phyloP scores from a whole-genome alignment of 345 rosid genomes.

The Geranium brycei region DNA sequence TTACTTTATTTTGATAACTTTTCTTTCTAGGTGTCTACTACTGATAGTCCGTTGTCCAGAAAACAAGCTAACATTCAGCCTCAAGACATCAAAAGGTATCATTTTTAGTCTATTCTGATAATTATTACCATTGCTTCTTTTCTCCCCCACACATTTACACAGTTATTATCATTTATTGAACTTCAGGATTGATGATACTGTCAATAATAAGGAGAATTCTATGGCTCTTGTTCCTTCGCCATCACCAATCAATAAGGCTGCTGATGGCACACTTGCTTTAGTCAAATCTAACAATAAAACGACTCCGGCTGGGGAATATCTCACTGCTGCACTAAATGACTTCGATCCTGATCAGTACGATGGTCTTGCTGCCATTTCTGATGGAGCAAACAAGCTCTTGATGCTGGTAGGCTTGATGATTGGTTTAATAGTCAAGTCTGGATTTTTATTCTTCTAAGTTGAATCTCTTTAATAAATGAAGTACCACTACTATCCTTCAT shows the following conservation, averaged over 20 bases:
- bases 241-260: constrained; percentile 29
- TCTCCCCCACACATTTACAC: neutral
- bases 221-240: constrained; percentile 36
- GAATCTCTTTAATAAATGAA: too few species aligned
- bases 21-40: constrained; percentile 34
- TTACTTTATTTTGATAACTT: constrained; percentile 1
- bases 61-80: constrained; percentile 38
- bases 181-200: constrained; percentile 25
- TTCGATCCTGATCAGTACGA: constrained; percentile 92
- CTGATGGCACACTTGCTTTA: constrained; percentile 50
- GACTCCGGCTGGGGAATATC: constrained; percentile 95
- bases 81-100: constrained; percentile 39
- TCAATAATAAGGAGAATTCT: constrained; percentile 24
- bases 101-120: constrained; percentile 4
- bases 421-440: constrained; percentile 6
- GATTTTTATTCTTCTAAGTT: neutral
- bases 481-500: too few species aligned
- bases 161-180: constrained; percentile 10
- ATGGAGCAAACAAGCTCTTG: constrained; percentile 96
- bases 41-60: constrained; percentile 41
- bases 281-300: constrained; percentile 58
- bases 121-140: neutral
- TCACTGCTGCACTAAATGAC: constrained; percentile 84
- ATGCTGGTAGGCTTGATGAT: constrained; percentile 62
- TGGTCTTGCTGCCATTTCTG: constrained; percentile 89